phyloP scores from a whole-genome alignment of 805 yeast genomes.

The Metschnikowia matae region DNA sequence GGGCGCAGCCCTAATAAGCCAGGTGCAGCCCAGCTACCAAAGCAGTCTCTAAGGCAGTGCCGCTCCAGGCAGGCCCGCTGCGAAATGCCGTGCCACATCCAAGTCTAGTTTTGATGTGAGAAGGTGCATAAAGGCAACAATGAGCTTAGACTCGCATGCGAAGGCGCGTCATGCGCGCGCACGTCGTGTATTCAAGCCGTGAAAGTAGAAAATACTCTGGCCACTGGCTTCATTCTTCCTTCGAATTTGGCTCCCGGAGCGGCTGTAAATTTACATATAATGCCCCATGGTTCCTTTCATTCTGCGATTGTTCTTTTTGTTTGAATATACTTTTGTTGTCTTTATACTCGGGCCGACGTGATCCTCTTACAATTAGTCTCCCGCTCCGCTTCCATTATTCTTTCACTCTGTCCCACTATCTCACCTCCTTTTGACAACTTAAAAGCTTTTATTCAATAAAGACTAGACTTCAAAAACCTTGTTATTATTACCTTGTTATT shows the following conservation, averaged over 20 bases:
- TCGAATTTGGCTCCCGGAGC: background rate
- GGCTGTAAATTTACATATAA: background rate
- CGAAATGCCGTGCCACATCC: constrained; percentile 1
- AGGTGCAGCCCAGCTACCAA: background rate
- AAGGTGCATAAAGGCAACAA: constrained; percentile 2
- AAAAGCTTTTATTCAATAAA: background rate
- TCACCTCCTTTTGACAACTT: background rate
- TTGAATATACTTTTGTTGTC: constrained; percentile 2
- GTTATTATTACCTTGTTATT: background rate
- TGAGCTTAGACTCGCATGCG: constrained; percentile 6
- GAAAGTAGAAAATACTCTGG: constrained; percentile 3
- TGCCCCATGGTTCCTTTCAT: constrained; percentile 1
- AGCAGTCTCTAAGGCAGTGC: background rate
- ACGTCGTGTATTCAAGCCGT: constrained; percentile 5
- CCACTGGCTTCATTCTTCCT: constrained; percentile 1
- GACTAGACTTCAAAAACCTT: background rate
- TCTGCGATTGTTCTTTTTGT: constrained; percentile 1
- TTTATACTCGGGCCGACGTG: background rate
- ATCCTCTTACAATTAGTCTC: background rate
- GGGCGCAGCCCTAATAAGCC: background rate
- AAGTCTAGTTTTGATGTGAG: background rate
- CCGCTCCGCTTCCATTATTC: background rate
- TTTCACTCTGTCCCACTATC: background rate
- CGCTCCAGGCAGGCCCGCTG: constrained; percentile 1
- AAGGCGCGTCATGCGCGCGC: constrained; percentile 5